Percentiles rank a stretch among this genome's conserved stretches.
Evolutionary conservation across 371 early-diverging fungal species (phyloP).

Genomic region (Mortierella sp.): DNA sequence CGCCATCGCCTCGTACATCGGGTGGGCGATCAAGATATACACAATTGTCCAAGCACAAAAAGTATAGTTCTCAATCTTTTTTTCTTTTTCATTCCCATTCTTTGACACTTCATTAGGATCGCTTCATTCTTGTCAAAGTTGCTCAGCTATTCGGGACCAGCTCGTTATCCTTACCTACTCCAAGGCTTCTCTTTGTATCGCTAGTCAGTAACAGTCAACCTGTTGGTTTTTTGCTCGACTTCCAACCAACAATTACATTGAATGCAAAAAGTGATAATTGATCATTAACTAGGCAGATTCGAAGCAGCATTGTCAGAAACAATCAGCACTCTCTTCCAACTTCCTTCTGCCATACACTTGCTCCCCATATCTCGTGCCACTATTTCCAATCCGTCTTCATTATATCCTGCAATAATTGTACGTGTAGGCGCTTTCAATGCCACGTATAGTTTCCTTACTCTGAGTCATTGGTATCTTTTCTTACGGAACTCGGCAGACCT

Average conservation of each 20-base stretch:
- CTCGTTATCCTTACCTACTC: background rate
- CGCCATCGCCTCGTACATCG: background rate
- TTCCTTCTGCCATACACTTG: background rate
- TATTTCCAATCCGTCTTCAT: background rate
- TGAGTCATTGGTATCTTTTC: background rate
- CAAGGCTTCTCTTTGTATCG: too few species aligned
- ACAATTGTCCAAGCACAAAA: background rate
- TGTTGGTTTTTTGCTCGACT: background rate
- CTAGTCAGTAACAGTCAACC: too few species aligned
- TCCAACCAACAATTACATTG: background rate
- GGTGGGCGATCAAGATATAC: background rate
- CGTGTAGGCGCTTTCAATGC: background rate
- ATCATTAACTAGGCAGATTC: background rate
- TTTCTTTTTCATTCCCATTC: background rate
- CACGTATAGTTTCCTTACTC: conserved; percentile 1
- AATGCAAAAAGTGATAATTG: background rate
- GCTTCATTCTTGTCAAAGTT: background rate
- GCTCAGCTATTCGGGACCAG: background rate
- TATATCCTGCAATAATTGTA: conserved; percentile 1
- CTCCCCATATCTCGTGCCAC: background rate
- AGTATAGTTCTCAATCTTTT: background rate
- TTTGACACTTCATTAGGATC: background rate
- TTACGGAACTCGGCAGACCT: background rate
- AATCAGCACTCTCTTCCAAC: background rate
- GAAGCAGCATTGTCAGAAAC: background rate